These are phyloP conservation scores for Paramarasmius palmivorus DNA, from an alignment of 1,284 basidiomycete genomes.

Conservation along the genomic window DNA sequence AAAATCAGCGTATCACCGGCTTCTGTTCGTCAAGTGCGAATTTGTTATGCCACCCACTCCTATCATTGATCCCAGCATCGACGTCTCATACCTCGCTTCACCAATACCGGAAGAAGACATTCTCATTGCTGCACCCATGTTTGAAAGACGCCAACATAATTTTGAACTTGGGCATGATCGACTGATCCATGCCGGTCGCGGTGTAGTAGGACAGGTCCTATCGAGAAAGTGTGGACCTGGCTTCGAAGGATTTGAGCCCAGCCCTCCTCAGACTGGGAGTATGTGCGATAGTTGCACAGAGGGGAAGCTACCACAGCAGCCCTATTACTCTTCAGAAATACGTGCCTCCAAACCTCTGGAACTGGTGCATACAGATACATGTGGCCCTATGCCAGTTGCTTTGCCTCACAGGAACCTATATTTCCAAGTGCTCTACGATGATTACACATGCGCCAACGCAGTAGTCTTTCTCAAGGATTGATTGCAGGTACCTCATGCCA, in stretches of 20 bases:
- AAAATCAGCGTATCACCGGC: no score
- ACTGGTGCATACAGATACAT: constrained; percentile 11
- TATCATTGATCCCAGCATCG: background rate
- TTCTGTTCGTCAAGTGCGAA: background rate
- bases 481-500: background rate
- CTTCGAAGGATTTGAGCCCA: background rate
- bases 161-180: background rate
- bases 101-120: background rate
- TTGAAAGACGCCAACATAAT: no score
- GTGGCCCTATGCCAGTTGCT: background rate
- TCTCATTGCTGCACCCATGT: background rate
- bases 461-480: background rate
- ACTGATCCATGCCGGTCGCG: background rate
- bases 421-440: constrained; percentile 1
- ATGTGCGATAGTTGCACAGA: background rate
- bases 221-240: background rate
- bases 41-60: background rate
- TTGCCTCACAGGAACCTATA: background rate
- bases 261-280: background rate
- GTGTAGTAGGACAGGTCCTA: background rate
- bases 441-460: background rate
- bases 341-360: background rate
- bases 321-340: background rate
- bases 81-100: background rate
- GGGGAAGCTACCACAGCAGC: background rate